These are phyloP conservation scores for Bremia lactucae DNA, from an alignment of 352 stramenopile genomes.

Conservation along the genomic window DNA sequence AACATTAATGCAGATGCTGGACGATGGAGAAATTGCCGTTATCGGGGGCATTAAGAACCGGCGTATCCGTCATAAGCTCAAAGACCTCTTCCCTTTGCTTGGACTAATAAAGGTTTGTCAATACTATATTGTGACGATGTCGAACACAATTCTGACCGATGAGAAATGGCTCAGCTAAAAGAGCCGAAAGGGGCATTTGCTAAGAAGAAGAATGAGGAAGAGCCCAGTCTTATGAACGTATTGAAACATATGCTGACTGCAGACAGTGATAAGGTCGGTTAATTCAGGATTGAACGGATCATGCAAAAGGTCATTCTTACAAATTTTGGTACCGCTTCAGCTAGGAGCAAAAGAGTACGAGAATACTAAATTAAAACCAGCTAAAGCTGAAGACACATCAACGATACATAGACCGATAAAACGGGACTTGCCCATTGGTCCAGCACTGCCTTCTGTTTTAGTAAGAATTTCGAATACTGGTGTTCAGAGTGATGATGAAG, in stretches of 20 bases:
- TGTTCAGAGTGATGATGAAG: slow-evolving; percentile 18
- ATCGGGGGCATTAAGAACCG: slow-evolving; percentile 71
- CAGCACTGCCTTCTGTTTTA: slow-evolving; percentile 27
- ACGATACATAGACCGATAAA: slow-evolving; percentile 2
- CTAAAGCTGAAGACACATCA: slow-evolving; percentile 6
- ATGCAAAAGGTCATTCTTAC: background rate
- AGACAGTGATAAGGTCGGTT: slow-evolving; percentile 1
- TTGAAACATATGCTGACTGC: slow-evolving; percentile 36
- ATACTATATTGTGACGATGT: background rate
- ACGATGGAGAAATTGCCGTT: slow-evolving; percentile 60
- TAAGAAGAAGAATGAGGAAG: slow-evolving; percentile 17
- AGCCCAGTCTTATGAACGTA: slow-evolving; percentile 35
- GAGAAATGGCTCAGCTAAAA: slow-evolving; percentile 19
- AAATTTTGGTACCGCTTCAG: background rate
- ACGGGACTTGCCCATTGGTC: slow-evolving; percentile 39
- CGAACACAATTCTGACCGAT: background rate
- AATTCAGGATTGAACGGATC: background rate
- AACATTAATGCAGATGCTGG: slow-evolving; percentile 59
- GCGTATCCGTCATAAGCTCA: slow-evolving; percentile 51
- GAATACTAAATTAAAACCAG: background rate
- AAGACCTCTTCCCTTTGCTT: slow-evolving; percentile 60
- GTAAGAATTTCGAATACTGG: background rate
- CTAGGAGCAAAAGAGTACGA: background rate
- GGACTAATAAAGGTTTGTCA: slow-evolving; percentile 43
- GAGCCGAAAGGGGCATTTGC: slow-evolving; percentile 45